Percentiles rank a stretch among this genome's conserved stretches.
Conservation (phyloP, 306 rosid species). For the Pyrus betulifolia region DNA sequence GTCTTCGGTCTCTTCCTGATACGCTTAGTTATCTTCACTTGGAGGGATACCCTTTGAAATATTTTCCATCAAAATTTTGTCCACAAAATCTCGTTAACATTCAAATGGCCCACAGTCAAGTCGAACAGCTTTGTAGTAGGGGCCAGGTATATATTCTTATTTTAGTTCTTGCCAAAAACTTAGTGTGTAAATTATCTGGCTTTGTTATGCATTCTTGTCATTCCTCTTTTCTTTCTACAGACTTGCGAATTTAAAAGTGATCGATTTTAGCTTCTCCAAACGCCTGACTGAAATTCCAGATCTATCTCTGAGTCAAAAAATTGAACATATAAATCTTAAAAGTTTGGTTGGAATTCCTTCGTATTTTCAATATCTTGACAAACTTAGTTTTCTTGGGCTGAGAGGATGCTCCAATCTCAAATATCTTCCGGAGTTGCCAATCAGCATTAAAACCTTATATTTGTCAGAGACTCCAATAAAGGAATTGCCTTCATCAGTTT, state of each 20-base stretch:
- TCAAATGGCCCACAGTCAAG: background rate
- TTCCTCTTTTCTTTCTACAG: background rate
- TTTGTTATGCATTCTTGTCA: background rate
- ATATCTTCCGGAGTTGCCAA: background rate
- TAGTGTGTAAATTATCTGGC: no score
- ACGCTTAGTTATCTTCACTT: background rate
- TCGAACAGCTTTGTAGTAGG: background rate
- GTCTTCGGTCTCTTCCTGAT: background rate
- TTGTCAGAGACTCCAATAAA: no score
- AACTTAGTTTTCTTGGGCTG: background rate
- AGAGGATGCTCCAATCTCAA: background rate
- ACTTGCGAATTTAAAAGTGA: background rate
- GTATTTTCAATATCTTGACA: background rate
- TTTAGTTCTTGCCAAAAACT: background rate
- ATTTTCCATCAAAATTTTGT: background rate
- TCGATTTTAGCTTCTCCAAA: background rate
- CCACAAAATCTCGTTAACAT: slow-evolving; percentile 5
- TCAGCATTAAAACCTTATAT: no score
- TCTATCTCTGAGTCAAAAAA: background rate
- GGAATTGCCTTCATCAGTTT: no score
- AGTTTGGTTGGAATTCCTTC: slow-evolving; percentile 1
- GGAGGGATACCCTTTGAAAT: background rate
- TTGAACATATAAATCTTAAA: background rate
- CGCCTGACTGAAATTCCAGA: background rate
- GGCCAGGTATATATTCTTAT: background rate